A percentile compares a stretch with the other conserved stretches of the same genome.
Conservation (phyloP, 2,329 filamentous ascomycete genomes). For the Phialemonium atrogriseum region DNA sequence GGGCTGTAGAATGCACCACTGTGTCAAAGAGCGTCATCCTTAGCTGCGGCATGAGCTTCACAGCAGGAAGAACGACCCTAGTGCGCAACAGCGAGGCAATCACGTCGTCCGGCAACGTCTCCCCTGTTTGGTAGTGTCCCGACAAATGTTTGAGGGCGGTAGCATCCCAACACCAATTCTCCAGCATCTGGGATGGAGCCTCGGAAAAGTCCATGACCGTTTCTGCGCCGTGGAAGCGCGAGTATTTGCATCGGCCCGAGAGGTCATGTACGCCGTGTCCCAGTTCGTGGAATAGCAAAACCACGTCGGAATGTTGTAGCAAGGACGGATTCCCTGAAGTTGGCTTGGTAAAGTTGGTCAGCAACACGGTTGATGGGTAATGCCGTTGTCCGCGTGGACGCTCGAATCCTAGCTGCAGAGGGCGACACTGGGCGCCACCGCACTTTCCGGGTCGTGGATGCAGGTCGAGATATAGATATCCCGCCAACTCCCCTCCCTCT, state of each 20-base stretch:
- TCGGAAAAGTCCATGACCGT: constrained; percentile 64
- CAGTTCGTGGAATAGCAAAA: constrained; percentile 73
- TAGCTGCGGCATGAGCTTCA: constrained; percentile 65
- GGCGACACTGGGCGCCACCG: constrained; percentile 81
- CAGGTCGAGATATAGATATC: constrained; percentile 76
- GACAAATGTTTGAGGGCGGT: constrained; percentile 48
- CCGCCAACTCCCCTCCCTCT: constrained; percentile 64
- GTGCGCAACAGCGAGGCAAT: constrained; percentile 61
- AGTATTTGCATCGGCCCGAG: constrained; percentile 53
- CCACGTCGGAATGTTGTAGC: constrained; percentile 75
- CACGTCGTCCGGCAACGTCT: constrained; percentile 61
- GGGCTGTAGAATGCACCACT: constrained; percentile 45
- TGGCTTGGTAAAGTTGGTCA: constrained; percentile 81
- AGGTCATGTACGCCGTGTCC: constrained; percentile 65
- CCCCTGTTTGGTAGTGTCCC: constrained; percentile 58
- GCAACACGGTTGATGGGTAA: constrained; percentile 71
- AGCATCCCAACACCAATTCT: constrained; percentile 62
- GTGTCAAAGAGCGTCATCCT: constrained; percentile 73
- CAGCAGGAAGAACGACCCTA: constrained; percentile 66
- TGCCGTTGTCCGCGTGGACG: constrained; percentile 58
- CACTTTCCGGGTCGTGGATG: constrained; percentile 77
- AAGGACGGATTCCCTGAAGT: constrained; percentile 67
- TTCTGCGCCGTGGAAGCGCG: constrained; percentile 59
- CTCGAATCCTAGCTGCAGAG: constrained; percentile 64
- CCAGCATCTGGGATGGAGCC: constrained; percentile 64